Evolutionary conservation across 176 grass and related monocot genomes (phyloP), one percentile per base, ranked within the genome.

Genomic region (Olyra latifolia): DNA sequence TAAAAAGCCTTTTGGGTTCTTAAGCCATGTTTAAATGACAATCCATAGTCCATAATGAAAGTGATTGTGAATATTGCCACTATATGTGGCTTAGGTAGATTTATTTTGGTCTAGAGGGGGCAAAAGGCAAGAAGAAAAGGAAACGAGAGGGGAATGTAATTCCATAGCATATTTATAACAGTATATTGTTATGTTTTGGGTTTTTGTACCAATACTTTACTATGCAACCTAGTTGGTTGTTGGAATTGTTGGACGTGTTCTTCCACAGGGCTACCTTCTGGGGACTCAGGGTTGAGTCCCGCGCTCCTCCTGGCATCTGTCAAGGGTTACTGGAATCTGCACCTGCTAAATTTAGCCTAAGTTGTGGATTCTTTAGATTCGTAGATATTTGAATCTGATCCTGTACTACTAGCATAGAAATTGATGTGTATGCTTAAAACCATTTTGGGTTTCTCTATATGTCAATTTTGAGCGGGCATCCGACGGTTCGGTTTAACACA

Each of bases 1-100:
- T 95, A 77, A 95, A 91, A 78, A 89, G 72, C 57, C 75, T 98
- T 7, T 79, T 98, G 75, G 84, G 66, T 80, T 89, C 87, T 12
- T 83, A 75, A 66, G 42, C 19, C 19, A 35, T 45, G 28, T 27
- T 14, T 57, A 17, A 10, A 20, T 66, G 71, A 20, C 48, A 58
- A 77, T 77, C 15, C 44, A 35, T 35, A 35, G 32, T 35, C 32
- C 32, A 20, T 74, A 66, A 27, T 76, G 39, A 15, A 75, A 89
- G 41, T 71, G 67, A 54, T 41, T 89, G 87, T 89, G 78, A 89
- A 85, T 89, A 89, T 81, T 65, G 72, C 71, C 64, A 57, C 64
- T 70, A 10, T 70, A 10, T 47, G 38, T 80, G 71, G 78, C 82
- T 71, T 71, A 82, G 78, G 57, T 89, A 85, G 82, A 82, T 80